Base-by-base conservation (phyloP, 495 filamentous ascomycete genomes). In the Hypoxylon intermedium region DNA sequence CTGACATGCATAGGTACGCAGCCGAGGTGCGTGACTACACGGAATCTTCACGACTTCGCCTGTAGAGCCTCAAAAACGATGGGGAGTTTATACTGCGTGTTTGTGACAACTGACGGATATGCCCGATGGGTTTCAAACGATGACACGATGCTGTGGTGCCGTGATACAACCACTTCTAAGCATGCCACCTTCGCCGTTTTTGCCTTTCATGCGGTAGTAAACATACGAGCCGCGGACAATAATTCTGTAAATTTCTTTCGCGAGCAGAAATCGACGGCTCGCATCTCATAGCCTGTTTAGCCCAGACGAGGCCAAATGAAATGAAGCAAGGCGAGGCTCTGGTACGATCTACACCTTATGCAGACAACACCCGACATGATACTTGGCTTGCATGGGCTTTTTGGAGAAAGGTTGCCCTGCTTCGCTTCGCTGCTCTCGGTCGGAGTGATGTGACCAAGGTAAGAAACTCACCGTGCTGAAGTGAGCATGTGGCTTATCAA, bases 1-100 rank as follows among this genome's bases (percentile, higher is more conserved):
- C 42, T 57, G 23, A 52, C 41, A 53, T 60, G 56, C 56, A 60
- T 51, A 26, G n/a, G 5, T 30, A 46, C 5, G 36, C 36, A 38
- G 15, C 36, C 38, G 31, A 12, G 23, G 16, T 31, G 42, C 48
- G 49, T 58, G 60, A 58, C 60, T 58, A 47, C 60, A 53, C 58
- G 18, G 26, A 38, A 48, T 48, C 48, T 63, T 63, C 42, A n/a
- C n/a, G n/a, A n/a, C n/a, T 20, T 37, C 13, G 18, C 28, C 28
- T 36, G 44, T 13, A 42, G 24, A 36, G 21, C 38, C 26, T 31
- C 23, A 23, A 26, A 40, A 47, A 23, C 7, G 15, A 18, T 23
- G 19, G 42, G 21, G 24, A 26, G 1, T n/a, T 24, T 44, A 2
- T 2, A 2, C 13, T 2, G 20, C 37, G 16, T 41, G 9, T 46